Evolutionary conservation across 495 filamentous ascomycete genomes (phyloP), one percentile per base, ranked within the genome.

Genomic region (Lasiosphaeris hirsuta): DNA sequence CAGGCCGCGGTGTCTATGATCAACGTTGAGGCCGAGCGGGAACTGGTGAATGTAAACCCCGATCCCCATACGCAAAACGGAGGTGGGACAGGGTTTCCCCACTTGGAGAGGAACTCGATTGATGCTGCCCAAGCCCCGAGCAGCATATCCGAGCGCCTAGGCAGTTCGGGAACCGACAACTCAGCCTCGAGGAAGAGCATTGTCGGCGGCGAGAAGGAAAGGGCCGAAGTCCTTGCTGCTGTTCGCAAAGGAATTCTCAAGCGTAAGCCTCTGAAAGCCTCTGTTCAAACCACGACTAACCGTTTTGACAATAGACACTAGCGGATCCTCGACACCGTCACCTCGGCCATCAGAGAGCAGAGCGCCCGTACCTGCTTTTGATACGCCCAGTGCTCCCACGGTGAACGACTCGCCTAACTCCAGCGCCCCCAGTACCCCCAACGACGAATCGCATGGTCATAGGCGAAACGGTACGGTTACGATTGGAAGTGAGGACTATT

Each of bases 231-330:
- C 14, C 80, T 97, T 40, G 90, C 91, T 14, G 87, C 90, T 9
- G 86, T 97, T 13, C 89, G 88, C 61, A 96, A 93, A 71, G 93
- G 94, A 14, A 99, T 99, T 43, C 71, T 99, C 42, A 99, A 99
- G 70, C 88, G 92, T 94, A 80, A 60, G 89, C 79, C 35, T 10
- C n/a, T 18, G 11, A 39, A 2, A 10, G 14, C 35, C 11, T 5
- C 41, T 9, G 34, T n/a, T 19, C 38, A 13, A 17, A 4, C 11
- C 11, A 4, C 14, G 15, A 33, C 33, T 37, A 6, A 57, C 34
- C 37, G 6, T 15, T 1, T 57, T 13, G n/a, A 11, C 50, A 0
- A 43, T 35, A 69, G 57, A 65, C 46, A 62, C 59, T 58, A 86
- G 84, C 30, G 85, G 83, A 38, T 83, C 82, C 34, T 82, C 86